Conservation (phyloP, 2,329 filamentous ascomycete species). For the Daldinia sp. region DNA sequence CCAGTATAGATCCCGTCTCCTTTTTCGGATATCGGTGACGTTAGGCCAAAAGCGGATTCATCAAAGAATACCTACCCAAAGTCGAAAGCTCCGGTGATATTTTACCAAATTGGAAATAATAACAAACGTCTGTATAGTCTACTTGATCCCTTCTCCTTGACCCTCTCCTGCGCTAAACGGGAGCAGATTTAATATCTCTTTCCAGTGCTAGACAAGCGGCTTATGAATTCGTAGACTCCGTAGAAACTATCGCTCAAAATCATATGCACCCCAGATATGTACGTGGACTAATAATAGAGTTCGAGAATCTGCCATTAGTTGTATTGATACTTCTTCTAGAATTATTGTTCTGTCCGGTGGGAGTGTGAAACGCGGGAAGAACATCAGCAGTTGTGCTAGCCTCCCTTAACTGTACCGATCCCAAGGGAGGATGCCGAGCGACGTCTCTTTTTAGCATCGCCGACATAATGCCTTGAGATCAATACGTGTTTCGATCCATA, state of each 20-base stretch:
- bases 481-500: too few species aligned
- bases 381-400: neutral
- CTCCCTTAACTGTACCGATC: too few species aligned
- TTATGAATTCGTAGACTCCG: too few species aligned
- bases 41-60: neutral
- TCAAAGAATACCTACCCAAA: neutral
- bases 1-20: neutral
- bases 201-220: neutral
- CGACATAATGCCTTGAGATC: neutral
- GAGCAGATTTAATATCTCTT: neutral
- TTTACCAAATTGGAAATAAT: neutral
- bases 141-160: too few species aligned
- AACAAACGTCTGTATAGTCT: too few species aligned
- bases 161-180: too few species aligned
- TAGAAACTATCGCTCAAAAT: neutral
- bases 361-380: neutral
- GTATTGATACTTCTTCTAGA: neutral
- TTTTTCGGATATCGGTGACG: constrained; percentile 3
- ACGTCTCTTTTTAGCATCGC: neutral
- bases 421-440: neutral
- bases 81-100: neutral
- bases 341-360: neutral
- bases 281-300: neutral
- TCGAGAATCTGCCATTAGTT: neutral
- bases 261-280: neutral